phyloP scores from a whole-genome alignment of 1,284 basidiomycete species.

The Ganoderma meredithae region DNA sequence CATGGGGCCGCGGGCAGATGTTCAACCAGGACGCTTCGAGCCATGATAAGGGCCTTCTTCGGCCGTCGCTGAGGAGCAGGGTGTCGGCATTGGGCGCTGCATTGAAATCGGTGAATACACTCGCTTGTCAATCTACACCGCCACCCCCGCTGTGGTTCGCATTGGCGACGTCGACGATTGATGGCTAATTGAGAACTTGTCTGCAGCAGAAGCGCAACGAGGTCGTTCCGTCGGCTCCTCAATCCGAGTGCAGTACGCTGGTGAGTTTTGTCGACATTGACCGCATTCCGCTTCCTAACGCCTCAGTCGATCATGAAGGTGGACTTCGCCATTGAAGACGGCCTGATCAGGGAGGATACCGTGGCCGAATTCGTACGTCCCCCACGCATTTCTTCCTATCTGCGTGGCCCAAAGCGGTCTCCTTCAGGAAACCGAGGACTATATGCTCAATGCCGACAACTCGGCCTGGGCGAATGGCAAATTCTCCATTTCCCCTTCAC shows the following conservation, averaged over 20 bases:
- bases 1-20: slow-evolving; percentile 28
- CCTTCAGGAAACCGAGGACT: slow-evolving; percentile 25
- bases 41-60: slow-evolving; percentile 39
- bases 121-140: slow-evolving; percentile 11
- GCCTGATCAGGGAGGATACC: slow-evolving; percentile 15
- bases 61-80: slow-evolving; percentile 35
- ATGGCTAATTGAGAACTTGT: slow-evolving; percentile 18
- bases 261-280: slow-evolving; percentile 27
- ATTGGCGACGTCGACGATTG: slow-evolving; percentile 13
- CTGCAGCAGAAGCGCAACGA: slow-evolving; percentile 32
- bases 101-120: slow-evolving; percentile 36
- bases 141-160: slow-evolving; percentile 8
- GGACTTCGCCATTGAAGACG: slow-evolving; percentile 35
- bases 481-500: slow-evolving; percentile 12
- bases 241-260: slow-evolving; percentile 46
- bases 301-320: slow-evolving; percentile 31
- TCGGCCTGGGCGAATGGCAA: slow-evolving; percentile 35
- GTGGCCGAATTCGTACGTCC: slow-evolving; percentile 20
- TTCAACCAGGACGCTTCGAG: slow-evolving; percentile 29
- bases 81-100: slow-evolving; percentile 34
- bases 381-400: not conserved
- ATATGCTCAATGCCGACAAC: slow-evolving; percentile 36
- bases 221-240: slow-evolving; percentile 32
- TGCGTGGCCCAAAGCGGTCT: slow-evolving; percentile 6
- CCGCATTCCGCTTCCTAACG: not conserved